phyloP scores from a whole-genome alignment of 306 rosid genomes.

The Prunus mongolica region DNA sequence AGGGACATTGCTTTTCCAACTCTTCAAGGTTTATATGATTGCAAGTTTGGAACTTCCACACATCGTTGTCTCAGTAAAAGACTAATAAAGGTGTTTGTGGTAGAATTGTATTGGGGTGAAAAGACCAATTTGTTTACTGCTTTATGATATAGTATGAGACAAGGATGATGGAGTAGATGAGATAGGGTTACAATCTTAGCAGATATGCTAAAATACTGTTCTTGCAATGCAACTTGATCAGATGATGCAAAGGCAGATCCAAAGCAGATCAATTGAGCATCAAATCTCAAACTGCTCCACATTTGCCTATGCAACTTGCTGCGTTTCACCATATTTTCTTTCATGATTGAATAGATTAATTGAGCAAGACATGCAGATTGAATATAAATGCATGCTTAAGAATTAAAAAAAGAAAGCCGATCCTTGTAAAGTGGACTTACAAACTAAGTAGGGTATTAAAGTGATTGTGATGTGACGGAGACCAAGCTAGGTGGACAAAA shows the following conservation, averaged over 20 bases:
- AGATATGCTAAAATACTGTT: conserved; percentile 12
- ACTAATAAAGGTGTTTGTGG: background rate
- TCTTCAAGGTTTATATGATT: too few relatives aligned
- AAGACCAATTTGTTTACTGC: background rate
- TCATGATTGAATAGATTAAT: background rate
- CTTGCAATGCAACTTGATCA: conserved; percentile 35
- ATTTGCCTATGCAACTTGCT: conserved; percentile 19
- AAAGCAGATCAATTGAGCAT: conserved; percentile 21
- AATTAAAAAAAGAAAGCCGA: background rate
- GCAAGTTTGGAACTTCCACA: too few relatives aligned
- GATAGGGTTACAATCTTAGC: background rate
- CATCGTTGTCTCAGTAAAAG: too few relatives aligned
- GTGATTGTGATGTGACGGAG: too few relatives aligned
- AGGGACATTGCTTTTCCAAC: too few relatives aligned
- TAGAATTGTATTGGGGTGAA: background rate
- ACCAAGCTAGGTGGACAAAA: background rate
- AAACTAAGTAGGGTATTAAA: too few relatives aligned
- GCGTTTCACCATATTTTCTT: background rate
- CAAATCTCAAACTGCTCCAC: conserved; percentile 16
- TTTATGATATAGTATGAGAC: background rate
- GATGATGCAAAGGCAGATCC: conserved; percentile 20
- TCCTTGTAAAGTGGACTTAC: too few relatives aligned
- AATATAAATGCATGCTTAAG: background rate
- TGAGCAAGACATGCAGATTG: background rate
- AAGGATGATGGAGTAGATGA: background rate